These are phyloP conservation scores for Micromonas pusilla DNA, from an alignment of 139 green algal genomes.

Conservation along the genomic window DNA sequence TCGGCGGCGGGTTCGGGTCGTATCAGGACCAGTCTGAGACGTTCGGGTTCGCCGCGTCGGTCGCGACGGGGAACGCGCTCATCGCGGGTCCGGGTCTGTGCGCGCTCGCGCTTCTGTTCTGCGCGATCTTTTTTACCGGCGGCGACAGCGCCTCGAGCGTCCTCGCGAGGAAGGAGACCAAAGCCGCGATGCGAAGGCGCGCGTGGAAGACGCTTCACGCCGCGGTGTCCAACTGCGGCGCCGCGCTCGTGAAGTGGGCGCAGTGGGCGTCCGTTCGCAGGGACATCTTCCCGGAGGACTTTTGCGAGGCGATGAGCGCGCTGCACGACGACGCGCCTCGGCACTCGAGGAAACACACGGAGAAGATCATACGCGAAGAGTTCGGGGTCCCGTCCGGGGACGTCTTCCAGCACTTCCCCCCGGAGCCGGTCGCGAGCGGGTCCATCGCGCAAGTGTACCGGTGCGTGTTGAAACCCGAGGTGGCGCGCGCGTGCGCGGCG, in stretches of 20 bases:
- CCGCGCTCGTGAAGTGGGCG: slow-evolving; percentile 2
- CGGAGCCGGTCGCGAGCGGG: slow-evolving; percentile 19
- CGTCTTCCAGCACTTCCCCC: slow-evolving; percentile 7
- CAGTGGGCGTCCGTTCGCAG: slow-evolving; percentile 16
- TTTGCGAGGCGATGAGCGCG: slow-evolving; percentile 46
- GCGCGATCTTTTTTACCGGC: neutral
- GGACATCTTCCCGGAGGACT: slow-evolving; percentile 35
- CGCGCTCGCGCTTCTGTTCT: neutral
- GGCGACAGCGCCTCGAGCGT: neutral
- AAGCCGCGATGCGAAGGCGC: neutral
- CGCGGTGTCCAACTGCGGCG: neutral
- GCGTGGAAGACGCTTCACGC: slow-evolving; percentile 3
- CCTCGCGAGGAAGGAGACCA: neutral
- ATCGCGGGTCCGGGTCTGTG: no score
- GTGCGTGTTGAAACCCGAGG: neutral
- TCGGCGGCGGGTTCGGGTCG: no score
- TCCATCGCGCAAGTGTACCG: slow-evolving; percentile 22
- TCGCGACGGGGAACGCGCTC: no score
- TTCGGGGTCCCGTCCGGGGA: neutral
- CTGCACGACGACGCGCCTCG: slow-evolving; percentile 71
- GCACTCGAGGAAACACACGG: neutral
- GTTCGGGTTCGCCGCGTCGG: no score
- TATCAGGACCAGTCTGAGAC: no score
- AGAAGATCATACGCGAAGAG: neutral
- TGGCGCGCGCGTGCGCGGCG: neutral